Conservation (phyloP, 148 eudicot species). For the Rhododendron mucronatum region DNA sequence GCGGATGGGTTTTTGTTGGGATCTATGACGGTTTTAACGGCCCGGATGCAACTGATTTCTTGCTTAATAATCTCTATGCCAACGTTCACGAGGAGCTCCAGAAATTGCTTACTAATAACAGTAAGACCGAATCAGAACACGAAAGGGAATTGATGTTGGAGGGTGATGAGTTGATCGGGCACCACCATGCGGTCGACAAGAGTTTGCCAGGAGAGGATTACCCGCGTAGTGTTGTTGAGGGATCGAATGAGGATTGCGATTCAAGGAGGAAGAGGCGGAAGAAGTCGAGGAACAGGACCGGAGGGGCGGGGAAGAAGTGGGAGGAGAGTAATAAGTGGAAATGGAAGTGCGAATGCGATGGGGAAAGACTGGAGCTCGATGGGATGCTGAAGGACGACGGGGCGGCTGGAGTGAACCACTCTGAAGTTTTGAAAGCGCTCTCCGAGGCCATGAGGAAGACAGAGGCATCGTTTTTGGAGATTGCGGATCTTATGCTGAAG, state of each 20-base stretch:
- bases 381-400: slow-evolving; percentile 13
- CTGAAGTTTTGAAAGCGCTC: slow-evolving; percentile 47
- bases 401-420: slow-evolving; percentile 15
- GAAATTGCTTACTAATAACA: slow-evolving; percentile 16
- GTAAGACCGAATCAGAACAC: slow-evolving; percentile 13
- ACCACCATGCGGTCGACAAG: not conserved
- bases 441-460: slow-evolving; percentile 58
- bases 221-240: not conserved
- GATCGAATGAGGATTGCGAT: not conserved
- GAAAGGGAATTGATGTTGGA: not conserved
- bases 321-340: slow-evolving; percentile 1
- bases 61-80: slow-evolving; percentile 45
- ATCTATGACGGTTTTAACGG: slow-evolving; percentile 75
- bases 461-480: slow-evolving; percentile 50
- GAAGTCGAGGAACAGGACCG: not conserved
- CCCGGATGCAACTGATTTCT: slow-evolving; percentile 66
- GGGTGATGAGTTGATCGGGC: not conserved
- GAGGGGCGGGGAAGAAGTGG: not conserved
- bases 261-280: slow-evolving; percentile 9
- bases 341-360: slow-evolving; percentile 3
- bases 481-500: slow-evolving; percentile 54
- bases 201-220: not conserved
- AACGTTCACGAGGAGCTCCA: slow-evolving; percentile 46
- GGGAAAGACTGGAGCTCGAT: slow-evolving; percentile 22
- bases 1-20: slow-evolving; percentile 72